Evolutionary conservation across 495 filamentous ascomycete genomes (phyloP), one percentile per base, ranked within the genome.

Genomic region (Halenospora varia): DNA sequence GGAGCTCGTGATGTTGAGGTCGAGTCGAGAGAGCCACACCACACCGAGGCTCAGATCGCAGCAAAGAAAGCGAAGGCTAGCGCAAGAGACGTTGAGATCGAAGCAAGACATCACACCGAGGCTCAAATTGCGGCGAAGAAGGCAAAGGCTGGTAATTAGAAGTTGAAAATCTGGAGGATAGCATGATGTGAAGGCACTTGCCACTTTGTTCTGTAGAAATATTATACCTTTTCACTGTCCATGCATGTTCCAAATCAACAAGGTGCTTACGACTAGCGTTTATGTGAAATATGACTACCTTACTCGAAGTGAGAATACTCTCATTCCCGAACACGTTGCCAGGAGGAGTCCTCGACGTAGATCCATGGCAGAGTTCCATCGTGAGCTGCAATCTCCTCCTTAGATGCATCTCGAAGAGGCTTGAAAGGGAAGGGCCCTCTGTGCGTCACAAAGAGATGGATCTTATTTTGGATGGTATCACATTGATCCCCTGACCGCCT

Each of bases 41-140:
- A 66, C 17, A 42, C 49, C 15, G 56, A 57, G 29, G 29, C 29
- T 4, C 29, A 35, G 29, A 35, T 35, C 42, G 47, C 48, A 23
- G 25, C 26, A 48, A n/a, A 49, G 56, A 53, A 51, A 13, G 29
- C 29, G 29, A 35, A 35, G 29, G 29, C 29, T 35, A 13, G 29
- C 59, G 55, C 54, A 10, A 19, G n/a, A 8, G 56, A 55, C n/a
- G 52, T 47, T 42, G 41, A 73, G 45, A 54, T 63, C 54, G 50
- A 51, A 61, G 26, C 71, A 58, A 46, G 59, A 45, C 61, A 71
- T 62, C 72, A 77, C 72, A 56, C 60, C 49, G 60, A 59, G 20
- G 40, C 51, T 40, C 61, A 59, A 40, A 56, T 54, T 44, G 56
- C 60, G 39, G 55, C 49, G 10, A 55, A 35, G 13, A 35, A 35